Percentiles rank a stretch among this genome's conserved stretches.
These are phyloP conservation scores for Colletotrichum salicis DNA, from an alignment of 2,329 filamentous ascomycete genomes.

Conservation along the genomic window DNA sequence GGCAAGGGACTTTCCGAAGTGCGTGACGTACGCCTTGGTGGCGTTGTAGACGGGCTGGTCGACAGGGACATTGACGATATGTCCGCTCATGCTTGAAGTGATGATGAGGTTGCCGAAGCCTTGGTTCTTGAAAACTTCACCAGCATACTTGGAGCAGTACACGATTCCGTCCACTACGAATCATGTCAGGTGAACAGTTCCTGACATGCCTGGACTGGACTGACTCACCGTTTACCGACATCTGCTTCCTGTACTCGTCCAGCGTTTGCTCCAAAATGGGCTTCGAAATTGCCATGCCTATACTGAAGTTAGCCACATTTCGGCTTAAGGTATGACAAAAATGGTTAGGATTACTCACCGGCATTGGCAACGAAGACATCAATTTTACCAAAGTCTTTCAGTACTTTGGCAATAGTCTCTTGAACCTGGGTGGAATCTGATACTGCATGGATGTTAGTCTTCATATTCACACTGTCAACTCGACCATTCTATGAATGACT, in stretches of 20 bases:
- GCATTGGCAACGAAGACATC: slow-evolving; percentile 57
- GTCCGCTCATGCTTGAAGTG: slow-evolving; percentile 60
- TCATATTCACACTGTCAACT: background rate
- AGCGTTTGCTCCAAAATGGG: slow-evolving; percentile 64
- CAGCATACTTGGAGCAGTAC: slow-evolving; percentile 55
- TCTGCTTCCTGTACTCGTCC: slow-evolving; percentile 61
- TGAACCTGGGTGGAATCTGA: slow-evolving; percentile 51
- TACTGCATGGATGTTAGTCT: slow-evolving; percentile 43
- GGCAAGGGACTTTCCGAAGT: slow-evolving; percentile 65
- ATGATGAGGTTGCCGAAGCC: slow-evolving; percentile 62
- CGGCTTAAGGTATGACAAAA: rapidly evolving
- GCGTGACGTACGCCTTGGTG: slow-evolving; percentile 65
- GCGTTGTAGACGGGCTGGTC: slow-evolving; percentile 60
- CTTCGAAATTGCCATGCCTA: slow-evolving; percentile 62
- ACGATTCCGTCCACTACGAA: slow-evolving; percentile 56
- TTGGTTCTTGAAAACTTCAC: slow-evolving; percentile 55
- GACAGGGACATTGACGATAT: slow-evolving; percentile 62
- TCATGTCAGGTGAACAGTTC: background rate
- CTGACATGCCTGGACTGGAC: too few species aligned
- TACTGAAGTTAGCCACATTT: background rate
- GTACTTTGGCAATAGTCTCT: slow-evolving; percentile 46
- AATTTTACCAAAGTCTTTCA: slow-evolving; percentile 52
- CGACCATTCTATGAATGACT: background rate
- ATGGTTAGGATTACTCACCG: slow-evolving; percentile 38
- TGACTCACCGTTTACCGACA: slow-evolving; percentile 62